Evolutionary conservation across 2,329 filamentous ascomycete species (phyloP), one percentile per base, ranked within the genome.

Genomic region (Trichoderma asperellum): DNA sequence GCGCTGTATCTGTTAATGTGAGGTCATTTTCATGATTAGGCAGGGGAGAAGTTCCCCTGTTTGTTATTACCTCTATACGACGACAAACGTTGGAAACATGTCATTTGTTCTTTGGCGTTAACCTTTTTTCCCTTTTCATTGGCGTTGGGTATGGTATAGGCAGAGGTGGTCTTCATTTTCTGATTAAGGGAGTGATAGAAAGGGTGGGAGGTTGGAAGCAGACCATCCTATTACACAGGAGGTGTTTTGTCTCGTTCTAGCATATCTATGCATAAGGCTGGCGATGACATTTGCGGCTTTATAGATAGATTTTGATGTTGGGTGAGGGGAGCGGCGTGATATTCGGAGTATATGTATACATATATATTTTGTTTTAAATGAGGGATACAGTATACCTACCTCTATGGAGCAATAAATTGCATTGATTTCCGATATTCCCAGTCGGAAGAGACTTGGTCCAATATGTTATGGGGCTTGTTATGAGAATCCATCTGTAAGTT

Each of bases 1-100:
- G 89, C 86, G 24, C 78, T 95, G 76, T 88, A 89, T 77, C 81
- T 87, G 75, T 79, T 90, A 74, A 86, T 91, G 84, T 92, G 81
- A 85, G 43, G 7, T n/a, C 12, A 5, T 32, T 18, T 21, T 32
- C 27, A 14, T n/a, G 57, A 14, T 47, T n/a, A 35, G 27, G 52
- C 21, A 18, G 18, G 52, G 35, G 24, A 10, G 27, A 27, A 4
- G 18, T 49, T 52, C 14, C 47, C 40, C 21, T 60, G 18, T 62
- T 69, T 63, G 21, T 40, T 62, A 68, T 65, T 70, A 70, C 59
- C 29, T 68, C 59, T 49, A 43, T 49, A 55, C 27, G 29, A 58
- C 32, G 68, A 52, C 61, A 49, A 57, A 66, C 34, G 53, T 65
- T 61, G 58, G 69, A 65, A 47, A 59, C 27, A 43, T 37, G 37